A percentile compares a stretch with the other conserved stretches of the same genome.
These are phyloP conservation scores for Leccinum olivaceopallidum DNA, from an alignment of 768 basidiomycete species.

Conservation along the genomic window DNA sequence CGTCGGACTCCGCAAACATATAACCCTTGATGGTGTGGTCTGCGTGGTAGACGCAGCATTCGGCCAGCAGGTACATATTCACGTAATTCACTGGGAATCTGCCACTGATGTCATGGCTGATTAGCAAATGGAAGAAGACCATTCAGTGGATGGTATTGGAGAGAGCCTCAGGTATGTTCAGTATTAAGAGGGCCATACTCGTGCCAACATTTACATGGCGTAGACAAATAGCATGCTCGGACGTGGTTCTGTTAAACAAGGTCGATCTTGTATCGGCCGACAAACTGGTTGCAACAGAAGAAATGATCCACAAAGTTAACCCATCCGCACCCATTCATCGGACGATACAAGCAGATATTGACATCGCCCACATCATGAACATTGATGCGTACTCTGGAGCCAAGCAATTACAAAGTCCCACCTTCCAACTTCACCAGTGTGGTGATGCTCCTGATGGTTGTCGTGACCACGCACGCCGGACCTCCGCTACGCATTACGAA, in stretches of 20 bases:
- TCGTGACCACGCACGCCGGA: slow-evolving; percentile 33
- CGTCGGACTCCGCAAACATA: slow-evolving; percentile 64
- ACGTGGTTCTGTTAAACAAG: slow-evolving; percentile 93
- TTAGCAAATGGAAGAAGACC: slow-evolving; percentile 87
- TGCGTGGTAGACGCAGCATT: slow-evolving; percentile 92
- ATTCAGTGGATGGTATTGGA: slow-evolving; percentile 61
- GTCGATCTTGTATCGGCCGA: slow-evolving; percentile 63
- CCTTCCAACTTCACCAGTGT: slow-evolving; percentile 34
- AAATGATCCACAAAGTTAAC: slow-evolving; percentile 72
- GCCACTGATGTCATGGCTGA: slow-evolving; percentile 3
- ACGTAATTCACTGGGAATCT: slow-evolving; percentile 33
- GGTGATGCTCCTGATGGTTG: slow-evolving; percentile 31
- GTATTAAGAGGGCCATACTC: neutral
- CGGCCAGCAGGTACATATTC: slow-evolving; percentile 50
- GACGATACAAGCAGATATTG: slow-evolving; percentile 72
- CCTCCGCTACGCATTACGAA: slow-evolving; percentile 57
- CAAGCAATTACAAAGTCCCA: slow-evolving; percentile 24
- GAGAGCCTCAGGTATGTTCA: slow-evolving; percentile 74
- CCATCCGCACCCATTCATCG: slow-evolving; percentile 73
- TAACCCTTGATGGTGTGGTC: slow-evolving; percentile 83
- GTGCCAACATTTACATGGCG: slow-evolving; percentile 3
- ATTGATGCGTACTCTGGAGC: slow-evolving; percentile 76
- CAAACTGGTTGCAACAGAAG: slow-evolving; percentile 50
- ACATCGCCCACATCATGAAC: slow-evolving; percentile 74
- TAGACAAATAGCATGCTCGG: slow-evolving; percentile 92